Evolutionary conservation across 148 eudicot species (phyloP).

Genomic region (Persicaria maculosa): DNA sequence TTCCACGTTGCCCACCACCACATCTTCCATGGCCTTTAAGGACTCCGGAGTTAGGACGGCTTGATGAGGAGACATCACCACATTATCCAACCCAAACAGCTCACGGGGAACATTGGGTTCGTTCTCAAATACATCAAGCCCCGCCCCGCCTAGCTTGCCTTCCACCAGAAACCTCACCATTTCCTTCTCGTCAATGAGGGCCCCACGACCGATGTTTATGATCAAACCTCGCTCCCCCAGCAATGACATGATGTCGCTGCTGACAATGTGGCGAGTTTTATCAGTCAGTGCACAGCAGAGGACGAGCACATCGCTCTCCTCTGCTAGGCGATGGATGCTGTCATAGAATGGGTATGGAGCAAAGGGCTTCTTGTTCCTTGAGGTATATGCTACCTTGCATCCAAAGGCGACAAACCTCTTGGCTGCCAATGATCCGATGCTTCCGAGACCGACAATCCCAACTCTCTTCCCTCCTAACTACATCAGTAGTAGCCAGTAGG

Average conservation of each 20-base stretch:
- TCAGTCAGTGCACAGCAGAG: constrained; percentile 52
- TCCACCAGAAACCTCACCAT: constrained; percentile 43
- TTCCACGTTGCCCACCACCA: constrained; percentile 39
- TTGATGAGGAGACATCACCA: constrained; percentile 70
- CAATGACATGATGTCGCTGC: constrained; percentile 51
- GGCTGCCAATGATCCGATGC: constrained; percentile 57
- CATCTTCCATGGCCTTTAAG: constrained; percentile 30
- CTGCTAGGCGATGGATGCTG: constrained; percentile 38
- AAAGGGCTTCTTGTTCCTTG: constrained; percentile 43
- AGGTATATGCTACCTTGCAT: constrained; percentile 66
- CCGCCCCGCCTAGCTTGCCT: constrained; percentile 67
- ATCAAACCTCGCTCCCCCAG: constrained; percentile 62
- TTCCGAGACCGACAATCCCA: constrained; percentile 79
- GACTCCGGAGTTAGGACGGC: constrained; percentile 59
- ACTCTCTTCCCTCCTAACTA: constrained; percentile 68
- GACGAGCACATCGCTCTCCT: constrained; percentile 41
- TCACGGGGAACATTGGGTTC: constrained; percentile 72
- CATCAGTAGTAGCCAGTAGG: neutral
- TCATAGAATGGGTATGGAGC: constrained; percentile 40
- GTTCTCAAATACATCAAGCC: constrained; percentile 74
- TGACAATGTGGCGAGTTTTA: constrained; percentile 56
- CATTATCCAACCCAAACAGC: constrained; percentile 56
- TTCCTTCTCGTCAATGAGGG: constrained; percentile 55
- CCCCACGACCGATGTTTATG: constrained; percentile 76
- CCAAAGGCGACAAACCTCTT: constrained; percentile 58